Base-by-base conservation (phyloP, 495 filamentous ascomycete species). In the Penicillium verhagenii region DNA sequence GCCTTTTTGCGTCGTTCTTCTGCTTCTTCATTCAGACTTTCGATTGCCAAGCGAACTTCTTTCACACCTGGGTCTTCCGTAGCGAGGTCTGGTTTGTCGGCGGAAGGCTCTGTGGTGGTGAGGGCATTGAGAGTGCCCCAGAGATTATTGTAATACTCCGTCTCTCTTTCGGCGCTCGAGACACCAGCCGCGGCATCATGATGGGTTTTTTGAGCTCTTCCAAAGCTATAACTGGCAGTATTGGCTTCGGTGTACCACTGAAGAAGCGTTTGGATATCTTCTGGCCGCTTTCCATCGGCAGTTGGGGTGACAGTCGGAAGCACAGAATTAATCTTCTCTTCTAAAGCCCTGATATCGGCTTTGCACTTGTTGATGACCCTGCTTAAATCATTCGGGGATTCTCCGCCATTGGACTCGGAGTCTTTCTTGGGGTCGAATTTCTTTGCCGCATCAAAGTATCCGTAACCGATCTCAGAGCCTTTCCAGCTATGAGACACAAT, bases 401-500 rank as follows among this genome's bases (percentile, higher is more conserved):
- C 9, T 2, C 8, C n/a, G 11, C 14, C 19, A 28, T 28, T 19
- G 1, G 63, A 40, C 23, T 47, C 46, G 24, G 33, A 24, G 9
- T 58, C 52, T 51, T 55, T 38, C 14, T 11, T 33, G 19, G 50
- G 38, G 6, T 45, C 25, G 11, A 52, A 52, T 8, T 44, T 57
- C 39, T 47, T 28, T 31, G 49, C 56, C 44, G 48, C 37, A 26
- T n/a, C 40, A 51, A 77, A 63, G 48, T 69, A 72, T n/a, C 56
- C 53, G 21, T 72, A 70, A 18, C 60, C 53, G n/a, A 78, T 58
- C 51, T 78, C 76, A 4, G 44, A 51, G 0, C 72, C 74, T 58
- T 77, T 77, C 74, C 76, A 79, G 42, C 74, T 68, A 47, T 79
- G 76, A 1, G 74, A 77, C 6, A 79, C 60, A 54, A 79, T 77